Evolutionary conservation across 192 early-diverging fungal genomes (phyloP).

Genomic region (Backusella circina): DNA sequence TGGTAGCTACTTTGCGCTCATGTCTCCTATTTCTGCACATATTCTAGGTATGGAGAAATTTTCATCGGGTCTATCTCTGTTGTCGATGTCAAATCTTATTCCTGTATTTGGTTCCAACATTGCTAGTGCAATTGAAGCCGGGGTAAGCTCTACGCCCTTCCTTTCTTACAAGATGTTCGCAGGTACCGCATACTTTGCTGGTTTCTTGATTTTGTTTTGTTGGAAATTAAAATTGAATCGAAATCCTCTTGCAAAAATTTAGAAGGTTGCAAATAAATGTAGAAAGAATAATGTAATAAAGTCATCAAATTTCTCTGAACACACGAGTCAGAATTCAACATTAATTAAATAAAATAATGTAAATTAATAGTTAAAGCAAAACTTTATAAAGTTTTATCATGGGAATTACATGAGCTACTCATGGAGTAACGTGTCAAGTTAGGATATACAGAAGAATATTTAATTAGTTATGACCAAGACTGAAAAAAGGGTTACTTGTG

Average conservation of each 20-base stretch:
- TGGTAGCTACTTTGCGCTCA: conserved; percentile 33
- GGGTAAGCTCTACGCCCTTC: conserved; percentile 16
- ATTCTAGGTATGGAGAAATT: conserved; percentile 22
- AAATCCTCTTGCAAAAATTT: background rate
- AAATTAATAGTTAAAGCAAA: no score
- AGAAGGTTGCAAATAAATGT: no score
- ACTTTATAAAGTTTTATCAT: no score
- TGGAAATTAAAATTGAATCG: background rate
- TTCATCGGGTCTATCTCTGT: conserved; percentile 18
- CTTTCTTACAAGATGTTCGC: conserved; percentile 44
- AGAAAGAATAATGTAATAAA: no score
- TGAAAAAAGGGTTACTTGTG: no score
- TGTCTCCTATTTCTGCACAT: conserved; percentile 20
- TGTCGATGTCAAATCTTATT: conserved; percentile 20
- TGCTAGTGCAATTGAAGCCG: conserved; percentile 28
- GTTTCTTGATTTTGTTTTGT: background rate
- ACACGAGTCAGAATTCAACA: no score
- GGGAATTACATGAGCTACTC: no score
- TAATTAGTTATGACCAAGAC: no score
- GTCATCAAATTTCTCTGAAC: no score
- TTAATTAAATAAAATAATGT: no score
- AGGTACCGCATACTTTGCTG: conserved; percentile 10
- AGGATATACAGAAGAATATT: no score
- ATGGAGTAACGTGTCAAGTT: no score
- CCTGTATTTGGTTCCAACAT: conserved; percentile 32